Base-by-base conservation (phyloP, 176 grass and related monocot species). In the Luzula sylvatica region DNA sequence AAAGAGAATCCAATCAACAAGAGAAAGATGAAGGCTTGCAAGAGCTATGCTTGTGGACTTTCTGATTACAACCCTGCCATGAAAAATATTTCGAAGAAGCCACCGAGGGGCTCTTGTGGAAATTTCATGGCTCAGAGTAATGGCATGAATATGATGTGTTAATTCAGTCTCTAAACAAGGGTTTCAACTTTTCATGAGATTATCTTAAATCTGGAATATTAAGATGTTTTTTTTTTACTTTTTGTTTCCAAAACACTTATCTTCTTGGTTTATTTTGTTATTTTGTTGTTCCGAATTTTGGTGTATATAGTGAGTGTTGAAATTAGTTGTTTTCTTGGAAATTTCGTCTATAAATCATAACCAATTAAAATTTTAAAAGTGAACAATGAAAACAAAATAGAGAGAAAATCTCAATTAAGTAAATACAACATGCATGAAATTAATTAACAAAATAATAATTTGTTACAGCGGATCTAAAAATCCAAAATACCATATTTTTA, bases 151-250 rank as follows among this genome's bases (percentile, higher is more conserved):
- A 56, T 85, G 61, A 32, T 65, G 15, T 81, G 72, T 38, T 72
- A 18, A 75, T 92, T 58, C 81, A n/a, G n/a, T n/a, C 72, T 59
- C 42, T 92, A 15, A 71, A 78, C 58, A 92, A 78, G 39, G 77
- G 47, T 8, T 64, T n/a, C n/a, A n/a, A n/a, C n/a, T n/a, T n/a
- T n/a, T n/a, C n/a, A 64, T 48, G 21, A 67, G 55, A 35, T 81
- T 53, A 50, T 60, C 50, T 54, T 81, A 85, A 71, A 73, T 72
- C 64, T 7, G 30, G 21, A 4, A 29, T 7, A 20, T 35, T 35
- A 39, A 48, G 20, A 50, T 74, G 23, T 24, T 50, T 42, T 71
- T 49, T 24, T 39, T 46, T 56, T 30, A 13, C 20, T 58, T 26
- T 13, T 67, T 43, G 15, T 16, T 4, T 3, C 42, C 43, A 6